Base-by-base conservation (phyloP, 2,329 filamentous ascomycete genomes). In the Beauveria scarabaeidicola region DNA sequence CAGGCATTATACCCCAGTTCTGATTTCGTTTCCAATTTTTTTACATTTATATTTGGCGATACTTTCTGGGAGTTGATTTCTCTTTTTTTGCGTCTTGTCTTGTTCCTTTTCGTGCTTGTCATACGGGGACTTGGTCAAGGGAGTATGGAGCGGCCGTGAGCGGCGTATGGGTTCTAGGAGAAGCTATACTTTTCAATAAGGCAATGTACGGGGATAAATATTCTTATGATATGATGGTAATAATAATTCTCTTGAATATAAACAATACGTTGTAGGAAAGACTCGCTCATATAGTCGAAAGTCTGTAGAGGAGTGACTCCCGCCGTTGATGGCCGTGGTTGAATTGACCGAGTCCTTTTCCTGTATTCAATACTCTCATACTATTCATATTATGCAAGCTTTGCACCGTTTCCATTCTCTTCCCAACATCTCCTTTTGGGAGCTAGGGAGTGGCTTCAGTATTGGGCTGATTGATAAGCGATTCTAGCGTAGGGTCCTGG, bases 1-100 rank as follows among this genome's bases (percentile, higher is more conserved):
- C 48, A 61, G 55, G 59, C 59, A 61, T 54, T 60, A 61, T 60
- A 60, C 58, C 58, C 59, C 55, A 40, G 25, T 54, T 50, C 21
- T 32, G 40, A 48, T 61, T 51, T 47, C 40, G 29, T 53, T 50
- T 41, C 21, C 21, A 23, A 40, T 41, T 21, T 47, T 17, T 15
- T 54, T 36, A 41, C 51, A 48, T 58, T 50, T 51, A 21, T 53
- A 32, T 6, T 41, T 21, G 41, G 17, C 3, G 29, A 25, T 51
- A 44, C 4, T 46, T 21, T 27, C 50, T 47, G 21, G 41, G 50
- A 27, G 47, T 46, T 40, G 23, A 36, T 51, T 43, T 53, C 21
- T 48, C 8, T 48, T 13, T 27, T 21, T 54, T 4, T 21, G 3
- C 11, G 41, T 43, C 7, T 41, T 38, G 13, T 47, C 10, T 47